These are phyloP conservation scores for Coemansia sp. DNA, from an alignment of 192 early-diverging fungal genomes.

Conservation along the genomic window DNA sequence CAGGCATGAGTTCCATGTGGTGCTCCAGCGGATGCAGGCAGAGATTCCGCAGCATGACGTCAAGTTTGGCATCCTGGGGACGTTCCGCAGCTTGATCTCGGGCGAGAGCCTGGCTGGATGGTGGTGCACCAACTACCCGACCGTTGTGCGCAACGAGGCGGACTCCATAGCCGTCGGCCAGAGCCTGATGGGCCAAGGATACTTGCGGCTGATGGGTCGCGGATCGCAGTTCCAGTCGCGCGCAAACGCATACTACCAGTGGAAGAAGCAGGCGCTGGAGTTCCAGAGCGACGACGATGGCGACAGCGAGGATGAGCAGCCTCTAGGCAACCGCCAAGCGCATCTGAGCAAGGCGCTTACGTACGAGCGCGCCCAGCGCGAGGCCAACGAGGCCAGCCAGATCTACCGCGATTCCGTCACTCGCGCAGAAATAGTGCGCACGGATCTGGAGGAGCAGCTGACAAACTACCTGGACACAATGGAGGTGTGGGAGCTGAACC, in stretches of 20 bases:
- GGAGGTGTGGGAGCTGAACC: constrained; percentile 60
- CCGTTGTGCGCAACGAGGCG: constrained; percentile 59
- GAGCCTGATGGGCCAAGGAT: constrained; percentile 65
- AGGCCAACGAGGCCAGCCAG: constrained; percentile 70
- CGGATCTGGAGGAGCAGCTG: constrained; percentile 69
- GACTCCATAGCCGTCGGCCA: constrained; percentile 73
- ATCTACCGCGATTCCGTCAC: constrained; percentile 67
- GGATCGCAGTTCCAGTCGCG: constrained; percentile 70
- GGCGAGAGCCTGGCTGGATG: constrained; percentile 74
- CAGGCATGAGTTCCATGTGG: constrained; percentile 63
- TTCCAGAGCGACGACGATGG: constrained; percentile 54
- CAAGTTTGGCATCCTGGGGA: constrained; percentile 71
- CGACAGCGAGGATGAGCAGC: constrained; percentile 56
- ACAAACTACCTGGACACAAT: constrained; percentile 57
- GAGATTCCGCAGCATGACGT: constrained; percentile 67
- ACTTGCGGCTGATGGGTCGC: constrained; percentile 69
- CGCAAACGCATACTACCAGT: constrained; percentile 70
- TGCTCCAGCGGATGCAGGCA: constrained; percentile 63
- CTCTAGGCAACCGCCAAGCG: constrained; percentile 38
- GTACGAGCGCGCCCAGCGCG: constrained; percentile 59
- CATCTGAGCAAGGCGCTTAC: constrained; percentile 30
- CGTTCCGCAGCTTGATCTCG: constrained; percentile 62
- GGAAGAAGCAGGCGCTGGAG: constrained; percentile 63
- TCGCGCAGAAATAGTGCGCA: constrained; percentile 66
- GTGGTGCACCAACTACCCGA: constrained; percentile 68